phyloP scores from a whole-genome alignment of 1,284 basidiomycete species.

The Ceratobasidium sp. region DNA sequence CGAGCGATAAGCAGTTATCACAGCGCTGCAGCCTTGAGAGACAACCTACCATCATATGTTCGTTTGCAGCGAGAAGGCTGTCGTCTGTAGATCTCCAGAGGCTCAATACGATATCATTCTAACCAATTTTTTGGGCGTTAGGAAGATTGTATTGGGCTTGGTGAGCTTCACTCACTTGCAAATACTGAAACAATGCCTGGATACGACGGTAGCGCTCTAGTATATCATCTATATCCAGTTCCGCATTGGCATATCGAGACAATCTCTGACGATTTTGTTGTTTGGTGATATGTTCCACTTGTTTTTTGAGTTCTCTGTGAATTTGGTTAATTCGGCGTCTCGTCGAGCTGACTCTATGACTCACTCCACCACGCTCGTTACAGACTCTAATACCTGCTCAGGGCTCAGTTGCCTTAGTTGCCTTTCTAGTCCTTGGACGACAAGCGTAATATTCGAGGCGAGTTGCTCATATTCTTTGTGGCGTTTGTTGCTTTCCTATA shows the following conservation, averaged over 20 bases:
- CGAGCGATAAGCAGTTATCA: too few relatives aligned
- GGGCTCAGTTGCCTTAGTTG: neutral
- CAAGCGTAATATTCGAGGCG: too few relatives aligned
- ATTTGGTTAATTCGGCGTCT: neutral
- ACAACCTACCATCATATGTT: neutral
- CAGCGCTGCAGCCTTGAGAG: neutral
- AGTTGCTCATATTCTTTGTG: too few relatives aligned
- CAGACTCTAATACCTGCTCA: neutral
- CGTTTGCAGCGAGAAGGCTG: neutral
- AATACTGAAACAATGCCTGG: neutral
- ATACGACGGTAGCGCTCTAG: conserved; percentile 4
- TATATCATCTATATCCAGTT: neutral
- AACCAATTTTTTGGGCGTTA: neutral
- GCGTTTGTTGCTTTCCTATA: too few relatives aligned
- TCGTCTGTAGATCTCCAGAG: neutral
- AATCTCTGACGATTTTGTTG: neutral
- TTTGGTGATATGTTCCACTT: neutral
- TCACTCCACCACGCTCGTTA: neutral
- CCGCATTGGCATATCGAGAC: neutral
- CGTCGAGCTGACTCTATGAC: neutral
- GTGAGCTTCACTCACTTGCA: conserved; percentile 10
- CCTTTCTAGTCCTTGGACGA: neutral
- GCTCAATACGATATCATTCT: neutral
- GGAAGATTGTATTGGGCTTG: too few relatives aligned
- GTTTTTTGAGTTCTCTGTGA: neutral